phyloP scores from a whole-genome alignment of 1,139 yeast species.

The Zygoascus meyerae region DNA sequence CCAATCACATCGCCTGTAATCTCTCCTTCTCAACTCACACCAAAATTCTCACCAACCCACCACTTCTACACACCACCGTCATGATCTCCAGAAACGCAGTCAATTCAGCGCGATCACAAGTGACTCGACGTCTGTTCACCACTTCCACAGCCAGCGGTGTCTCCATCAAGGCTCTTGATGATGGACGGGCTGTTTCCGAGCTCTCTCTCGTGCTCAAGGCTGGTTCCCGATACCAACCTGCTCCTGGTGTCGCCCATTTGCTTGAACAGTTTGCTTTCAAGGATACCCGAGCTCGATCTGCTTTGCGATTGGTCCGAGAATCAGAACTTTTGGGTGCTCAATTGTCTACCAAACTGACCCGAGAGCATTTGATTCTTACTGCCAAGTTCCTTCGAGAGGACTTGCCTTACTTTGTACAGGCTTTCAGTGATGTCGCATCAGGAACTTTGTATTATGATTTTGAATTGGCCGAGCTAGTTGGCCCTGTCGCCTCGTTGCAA shows the following conservation, averaged over 20 bases:
- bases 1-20: conserved; percentile 9
- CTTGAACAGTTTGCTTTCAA: conserved; percentile 78
- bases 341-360: conserved; percentile 62
- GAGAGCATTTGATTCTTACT: conserved; percentile 76
- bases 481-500: conserved; percentile 61
- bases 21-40: conserved; percentile 2
- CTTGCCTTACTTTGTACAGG: conserved; percentile 87
- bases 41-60: conserved; percentile 3
- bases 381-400: conserved; percentile 82
- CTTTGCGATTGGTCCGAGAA: conserved; percentile 90
- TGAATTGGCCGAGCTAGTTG: conserved; percentile 74
- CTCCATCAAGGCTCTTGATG: conserved; percentile 43
- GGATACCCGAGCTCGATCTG: conserved; percentile 78
- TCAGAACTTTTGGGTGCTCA: conserved; percentile 89
- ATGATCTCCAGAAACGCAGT: conserved; percentile 10
- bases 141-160: conserved; percentile 34
- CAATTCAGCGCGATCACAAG: conserved; percentile 5
- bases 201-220: conserved; percentile 78
- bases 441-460: conserved; percentile 66
- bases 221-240: conserved; percentile 69
- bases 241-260: conserved; percentile 82
- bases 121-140: conserved; percentile 21
- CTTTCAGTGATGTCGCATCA: conserved; percentile 70
- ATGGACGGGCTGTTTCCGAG: conserved; percentile 54
- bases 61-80: neutral